Evolutionary conservation across 2,329 filamentous ascomycete species (phyloP), one percentile per base, ranked within the genome.

Genomic region (Westerdykella sp.): DNA sequence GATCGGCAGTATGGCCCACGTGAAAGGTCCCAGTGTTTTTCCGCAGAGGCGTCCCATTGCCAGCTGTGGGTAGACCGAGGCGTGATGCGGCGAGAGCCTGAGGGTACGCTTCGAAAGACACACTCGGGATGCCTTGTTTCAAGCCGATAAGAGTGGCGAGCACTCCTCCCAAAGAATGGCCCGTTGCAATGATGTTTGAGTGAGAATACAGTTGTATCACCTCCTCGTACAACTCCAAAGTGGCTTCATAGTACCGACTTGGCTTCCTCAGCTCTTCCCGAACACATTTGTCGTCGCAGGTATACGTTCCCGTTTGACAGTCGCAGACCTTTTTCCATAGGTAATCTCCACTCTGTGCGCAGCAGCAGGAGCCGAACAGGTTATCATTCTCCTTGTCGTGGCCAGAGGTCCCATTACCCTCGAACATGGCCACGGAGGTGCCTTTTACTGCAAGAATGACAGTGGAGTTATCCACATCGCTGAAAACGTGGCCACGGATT

Each of bases 381-480:
- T 66, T 66, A 48, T 66, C 63, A 39, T 66, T 66, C 7, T 65
- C 63, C 39, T 66, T 66, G 42, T 66, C 63, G 35, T 59, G 56
- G 2, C 56, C 56, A 3, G 60, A 63, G 1, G 63, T 66, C 6
- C 63, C 63, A 25, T 65, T 63, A 13, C 62, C 60, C 39, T 64
- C 63, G 37, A 63, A 66, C 54, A 66, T 58, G 34, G 62, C 55
- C 5, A 65, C 57, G 9, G 59, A 60, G 13, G 63, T 66, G 32
- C 63, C 63, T 43, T 66, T 66, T 21, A 66, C 52, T 11, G 60
- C 47, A 4, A 66, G 48, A 12, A 66, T 55, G 22, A 66, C 55
- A 13, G 63, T 64, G 2, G 51, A 55, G 44, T 66, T 66, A 1
- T 50, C 58, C 6, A 56, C 55, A 31, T 66, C 63, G 41, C 49